These are phyloP conservation scores for Tetrahymena malaccensis DNA, from an alignment of 73 alveolate genomes.

Conservation along the genomic window DNA sequence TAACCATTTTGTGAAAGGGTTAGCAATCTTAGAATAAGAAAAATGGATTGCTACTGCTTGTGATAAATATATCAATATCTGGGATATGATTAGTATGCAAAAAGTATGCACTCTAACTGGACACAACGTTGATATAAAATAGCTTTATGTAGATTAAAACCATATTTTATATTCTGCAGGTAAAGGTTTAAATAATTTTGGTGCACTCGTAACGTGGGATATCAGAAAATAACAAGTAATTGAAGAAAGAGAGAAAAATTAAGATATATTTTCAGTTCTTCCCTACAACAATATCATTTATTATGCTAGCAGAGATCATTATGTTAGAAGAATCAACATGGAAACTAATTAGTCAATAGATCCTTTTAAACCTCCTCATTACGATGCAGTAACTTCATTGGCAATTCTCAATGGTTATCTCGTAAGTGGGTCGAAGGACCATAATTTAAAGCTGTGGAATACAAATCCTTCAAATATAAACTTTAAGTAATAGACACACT, in stretches of 20 bases:
- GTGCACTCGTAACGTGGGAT: conserved; percentile 58
- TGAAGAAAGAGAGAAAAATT: conserved; percentile 50
- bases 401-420: conserved; percentile 16
- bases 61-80: conserved; percentile 46
- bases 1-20: conserved; percentile 30
- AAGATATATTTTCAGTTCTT: conserved; percentile 48
- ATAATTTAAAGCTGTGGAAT: conserved; percentile 46
- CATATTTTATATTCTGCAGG: conserved; percentile 52
- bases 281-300: conserved; percentile 23
- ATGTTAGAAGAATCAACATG: conserved; percentile 27
- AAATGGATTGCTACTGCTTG: conserved; percentile 52
- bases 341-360: not conserved
- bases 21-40: conserved; percentile 45
- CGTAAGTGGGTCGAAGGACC: conserved; percentile 59
- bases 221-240: conserved; percentile 35
- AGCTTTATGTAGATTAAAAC: conserved; percentile 23
- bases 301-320: conserved; percentile 49
- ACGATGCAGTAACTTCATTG: conserved; percentile 55
- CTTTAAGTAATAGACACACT: conserved; percentile 37
- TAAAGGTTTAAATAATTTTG: conserved; percentile 23
- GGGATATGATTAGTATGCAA: conserved; percentile 62
- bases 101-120: conserved; percentile 43
- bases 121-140: conserved; percentile 54
- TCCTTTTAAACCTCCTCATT: conserved; percentile 59
- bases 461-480: not conserved